Percentiles rank a stretch among this genome's conserved stretches.
Conservation (phyloP, 768 basidiomycete genomes). For the Lepiota venenata region DNA sequence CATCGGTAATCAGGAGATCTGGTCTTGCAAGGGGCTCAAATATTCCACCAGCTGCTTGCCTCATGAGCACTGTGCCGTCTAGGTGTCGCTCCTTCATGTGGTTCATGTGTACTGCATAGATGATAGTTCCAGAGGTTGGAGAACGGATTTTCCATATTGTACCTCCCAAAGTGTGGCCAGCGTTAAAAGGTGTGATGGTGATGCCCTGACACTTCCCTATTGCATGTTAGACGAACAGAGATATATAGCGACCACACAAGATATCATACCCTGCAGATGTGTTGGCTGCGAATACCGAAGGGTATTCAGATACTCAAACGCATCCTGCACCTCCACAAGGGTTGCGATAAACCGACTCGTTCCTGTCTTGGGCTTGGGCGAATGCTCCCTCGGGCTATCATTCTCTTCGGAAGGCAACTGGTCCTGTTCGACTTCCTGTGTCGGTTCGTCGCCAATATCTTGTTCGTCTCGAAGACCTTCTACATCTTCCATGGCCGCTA, state of each 20-base stretch:
- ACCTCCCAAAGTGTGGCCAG: constrained; percentile 94
- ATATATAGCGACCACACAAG: background rate
- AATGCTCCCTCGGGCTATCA: background rate
- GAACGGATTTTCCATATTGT: constrained; percentile 99
- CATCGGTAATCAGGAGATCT: constrained; percentile 92
- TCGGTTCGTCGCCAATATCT: constrained; percentile 48
- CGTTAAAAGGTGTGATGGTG: constrained; percentile 93
- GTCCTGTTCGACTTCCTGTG: constrained; percentile 22
- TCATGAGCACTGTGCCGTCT: constrained; percentile 87
- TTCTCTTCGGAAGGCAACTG: constrained; percentile 13
- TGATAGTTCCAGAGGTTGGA: constrained; percentile 90
- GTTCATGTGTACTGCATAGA: constrained; percentile 94
- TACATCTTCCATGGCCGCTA: constrained; percentile 86
- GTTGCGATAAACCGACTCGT: constrained; percentile 72
- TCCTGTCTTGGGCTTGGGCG: constrained; percentile 14
- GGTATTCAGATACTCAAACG: constrained; percentile 89
- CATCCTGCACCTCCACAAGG: constrained; percentile 82
- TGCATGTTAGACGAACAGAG: background rate
- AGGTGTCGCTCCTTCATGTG: constrained; percentile 96
- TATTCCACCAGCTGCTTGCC: constrained; percentile 68
- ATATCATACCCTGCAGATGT: constrained; percentile 78
- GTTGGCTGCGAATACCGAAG: constrained; percentile 95
- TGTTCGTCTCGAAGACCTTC: constrained; percentile 79
- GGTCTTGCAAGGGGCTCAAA: constrained; percentile 87
- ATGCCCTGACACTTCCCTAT: constrained; percentile 87